phyloP scores from a whole-genome alignment of 345 rosid genomes.

The Rhodamnia rubescens region DNA sequence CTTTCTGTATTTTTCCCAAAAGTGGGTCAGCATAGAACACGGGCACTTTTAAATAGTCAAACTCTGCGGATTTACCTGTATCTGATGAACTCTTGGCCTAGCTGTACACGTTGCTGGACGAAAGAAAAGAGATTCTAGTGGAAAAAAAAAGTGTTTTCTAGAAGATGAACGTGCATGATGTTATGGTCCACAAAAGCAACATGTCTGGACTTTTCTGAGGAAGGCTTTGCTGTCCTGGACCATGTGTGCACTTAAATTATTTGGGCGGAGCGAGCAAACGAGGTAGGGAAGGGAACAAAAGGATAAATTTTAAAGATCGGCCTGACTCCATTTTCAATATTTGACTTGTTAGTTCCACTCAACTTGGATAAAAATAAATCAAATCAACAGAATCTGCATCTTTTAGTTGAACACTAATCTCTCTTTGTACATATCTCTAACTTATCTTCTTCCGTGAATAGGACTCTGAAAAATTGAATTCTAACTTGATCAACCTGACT shows the following conservation, averaged over 20 bases:
- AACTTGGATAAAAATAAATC: background rate
- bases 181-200: background rate
- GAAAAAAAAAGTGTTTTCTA: background rate
- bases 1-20: background rate
- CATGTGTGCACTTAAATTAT: background rate
- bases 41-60: background rate
- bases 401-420: background rate
- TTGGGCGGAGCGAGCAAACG: background rate
- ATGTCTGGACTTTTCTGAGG: background rate
- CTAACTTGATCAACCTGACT: background rate
- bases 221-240: background rate
- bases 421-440: background rate
- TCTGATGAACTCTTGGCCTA: background rate
- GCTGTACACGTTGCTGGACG: background rate
- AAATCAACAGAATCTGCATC: background rate
- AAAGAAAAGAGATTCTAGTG: background rate
- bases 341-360: background rate
- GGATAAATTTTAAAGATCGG: background rate
- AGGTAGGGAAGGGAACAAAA: background rate
- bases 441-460: background rate
- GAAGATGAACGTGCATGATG: background rate
- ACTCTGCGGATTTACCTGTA: background rate
- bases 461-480: background rate
- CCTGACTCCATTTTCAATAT: background rate
- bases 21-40: background rate